Base-by-base conservation (phyloP, 2,329 filamentous ascomycete genomes). In the Pestalotiopsis sp. region DNA sequence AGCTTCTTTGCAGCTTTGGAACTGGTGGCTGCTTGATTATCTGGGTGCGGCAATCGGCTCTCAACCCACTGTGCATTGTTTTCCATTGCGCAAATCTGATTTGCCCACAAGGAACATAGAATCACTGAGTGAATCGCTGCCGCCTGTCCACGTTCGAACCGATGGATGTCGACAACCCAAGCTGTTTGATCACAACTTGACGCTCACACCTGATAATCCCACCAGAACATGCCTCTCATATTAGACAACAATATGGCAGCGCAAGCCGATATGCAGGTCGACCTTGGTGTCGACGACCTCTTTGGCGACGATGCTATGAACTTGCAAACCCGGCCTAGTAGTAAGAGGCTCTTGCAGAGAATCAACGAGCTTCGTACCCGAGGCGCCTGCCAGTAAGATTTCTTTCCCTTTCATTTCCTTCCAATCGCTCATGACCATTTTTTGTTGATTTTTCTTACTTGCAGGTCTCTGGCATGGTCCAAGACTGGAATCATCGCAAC, bases 381-480 rank as follows among this genome's bases (percentile, higher is more conserved):
- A 68, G 94, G 94, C 17, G 96, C 92, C 78, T 93, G 91, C 84
- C 92, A 94, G 94, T 96, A 88, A 81, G 90, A 85, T 66, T 24
- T 71, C 57, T 20, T 9, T 52, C 20, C 6, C 0, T 9, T 11
- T 13, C 64, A 30, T 14, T 20, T 35, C 17, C 39, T 58, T 39
- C 57, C 60, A 61, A 52, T 13, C 44, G 65, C 62, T 52, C 58
- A n/a, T 35, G 39, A 9, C 9, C 9, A 20, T 26, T 64, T 39
- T n/a, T 39, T n/a, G 26, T 38, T 17, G 20, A 39, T 30, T 38
- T 44, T 30, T 48, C 38, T 22, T 3, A 17, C 17, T n/a, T 52
- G 57, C 73, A 97, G 94, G 77, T 89, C 89, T 71, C 87, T 98
- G 66, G 90, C 92, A 38, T 98, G 95, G 94, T 97, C 95, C 11